These are phyloP conservation scores for Leccinum disarticulatum DNA, from an alignment of 768 basidiomycete genomes.

Conservation along the genomic window DNA sequence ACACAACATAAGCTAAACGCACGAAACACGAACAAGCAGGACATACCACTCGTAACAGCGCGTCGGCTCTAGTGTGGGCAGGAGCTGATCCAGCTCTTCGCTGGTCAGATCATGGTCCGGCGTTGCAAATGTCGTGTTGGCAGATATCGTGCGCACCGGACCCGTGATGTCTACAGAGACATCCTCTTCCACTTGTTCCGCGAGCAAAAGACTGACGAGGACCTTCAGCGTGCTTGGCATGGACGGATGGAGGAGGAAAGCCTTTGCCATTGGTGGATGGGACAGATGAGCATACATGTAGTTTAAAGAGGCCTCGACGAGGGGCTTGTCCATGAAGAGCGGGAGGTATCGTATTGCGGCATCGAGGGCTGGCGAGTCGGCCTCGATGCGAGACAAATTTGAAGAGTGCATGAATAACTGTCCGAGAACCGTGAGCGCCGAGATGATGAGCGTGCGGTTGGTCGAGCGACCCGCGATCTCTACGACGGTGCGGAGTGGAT, in stretches of 20 bases:
- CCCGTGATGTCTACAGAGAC: conserved; percentile 64
- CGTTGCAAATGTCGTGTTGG: conserved; percentile 44
- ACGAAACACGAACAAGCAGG: not conserved
- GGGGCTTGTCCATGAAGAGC: conserved; percentile 63
- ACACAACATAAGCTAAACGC: conserved; percentile 12
- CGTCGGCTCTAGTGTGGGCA: conserved; percentile 69
- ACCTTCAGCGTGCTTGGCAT: conserved; percentile 71
- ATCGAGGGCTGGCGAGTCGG: conserved; percentile 58
- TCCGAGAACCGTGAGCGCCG: conserved; percentile 59
- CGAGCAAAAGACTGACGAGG: conserved; percentile 63
- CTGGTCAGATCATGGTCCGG: conserved; percentile 66
- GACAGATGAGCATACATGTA: conserved; percentile 77
- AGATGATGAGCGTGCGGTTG: conserved; percentile 76
- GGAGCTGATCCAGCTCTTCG: conserved; percentile 63
- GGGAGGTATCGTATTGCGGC: conserved; percentile 73
- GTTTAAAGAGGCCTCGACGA: conserved; percentile 72
- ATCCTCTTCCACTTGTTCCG: conserved; percentile 71
- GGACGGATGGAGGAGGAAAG: conserved; percentile 68
- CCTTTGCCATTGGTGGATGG: conserved; percentile 70
- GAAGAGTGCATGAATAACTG: conserved; percentile 59
- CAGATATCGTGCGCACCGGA: conserved; percentile 56
- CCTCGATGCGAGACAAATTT: conserved; percentile 53
- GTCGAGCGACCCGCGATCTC: conserved; percentile 54
- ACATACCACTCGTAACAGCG: conserved; percentile 81
- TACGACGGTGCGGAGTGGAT: conserved; percentile 58